Conservation (phyloP, 2,329 filamentous ascomycete genomes). For the Fusarium sp. region DNA sequence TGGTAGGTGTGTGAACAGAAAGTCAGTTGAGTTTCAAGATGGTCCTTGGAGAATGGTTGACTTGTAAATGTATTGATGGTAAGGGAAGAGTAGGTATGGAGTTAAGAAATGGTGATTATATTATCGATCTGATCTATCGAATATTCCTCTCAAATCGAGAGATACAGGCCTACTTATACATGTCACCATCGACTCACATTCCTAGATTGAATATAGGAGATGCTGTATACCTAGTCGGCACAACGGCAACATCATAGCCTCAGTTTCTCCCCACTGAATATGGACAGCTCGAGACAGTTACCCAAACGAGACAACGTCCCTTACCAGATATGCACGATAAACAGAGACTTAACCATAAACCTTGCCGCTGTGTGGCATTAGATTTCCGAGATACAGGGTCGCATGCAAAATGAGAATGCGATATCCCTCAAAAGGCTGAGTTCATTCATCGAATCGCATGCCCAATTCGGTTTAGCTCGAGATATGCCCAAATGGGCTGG, state of each 20-base stretch:
- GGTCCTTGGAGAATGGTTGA: neutral
- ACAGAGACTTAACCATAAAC: neutral
- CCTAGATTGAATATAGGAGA: neutral
- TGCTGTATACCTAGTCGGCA: neutral
- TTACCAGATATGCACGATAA: neutral
- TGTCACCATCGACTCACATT: neutral
- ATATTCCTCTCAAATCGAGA: neutral
- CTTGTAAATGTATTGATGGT: neutral
- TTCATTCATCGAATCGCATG: slow-evolving; percentile 14
- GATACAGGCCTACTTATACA: slow-evolving; percentile 22
- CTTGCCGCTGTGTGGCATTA: neutral
- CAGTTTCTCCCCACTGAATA: neutral
- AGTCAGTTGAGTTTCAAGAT: neutral
- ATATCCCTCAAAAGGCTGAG: neutral
- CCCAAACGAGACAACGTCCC: neutral
- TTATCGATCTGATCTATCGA: neutral
- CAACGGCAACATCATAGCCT: slow-evolving; percentile 18
- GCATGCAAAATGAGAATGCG: slow-evolving; percentile 3
- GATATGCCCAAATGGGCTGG: neutral
- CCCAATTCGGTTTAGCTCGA: slow-evolving; percentile 19
- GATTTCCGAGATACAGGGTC: neutral
- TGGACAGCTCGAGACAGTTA: slow-evolving; percentile 5
- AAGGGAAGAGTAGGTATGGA: neutral
- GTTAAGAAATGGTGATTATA: neutral
- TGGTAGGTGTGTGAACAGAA: neutral